Evolutionary conservation across 768 basidiomycete species (phyloP), one percentile per base, ranked within the genome.

Genomic region (Saitozyma podzolica): DNA sequence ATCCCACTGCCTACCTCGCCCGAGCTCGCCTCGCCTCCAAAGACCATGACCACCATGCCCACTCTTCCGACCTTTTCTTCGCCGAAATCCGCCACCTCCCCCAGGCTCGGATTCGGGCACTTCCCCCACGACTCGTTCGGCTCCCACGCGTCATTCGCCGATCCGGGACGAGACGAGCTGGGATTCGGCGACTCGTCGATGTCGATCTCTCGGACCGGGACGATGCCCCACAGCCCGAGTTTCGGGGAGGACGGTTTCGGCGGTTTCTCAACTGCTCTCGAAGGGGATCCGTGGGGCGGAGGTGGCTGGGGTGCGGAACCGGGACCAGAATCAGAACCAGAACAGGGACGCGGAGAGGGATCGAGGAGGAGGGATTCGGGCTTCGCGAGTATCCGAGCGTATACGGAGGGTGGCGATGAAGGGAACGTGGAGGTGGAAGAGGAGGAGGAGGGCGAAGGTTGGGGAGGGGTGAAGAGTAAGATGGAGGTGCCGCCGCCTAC

Each of bases 391-490:
- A 50, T 6, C 37, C 39, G 63, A 16, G 2, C 29, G 29, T 29
- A 29, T 5, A 29, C 29, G 29, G 29, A 29, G 29, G 29, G 29
- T 29, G 29, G 29, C 5, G 29, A 29, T 29, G 29, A 29, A 5
- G 29, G 29, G 29, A 29, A 29, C 5, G 29, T 29, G 2, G 64
- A 58, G 14, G 51, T 63, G 10, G 51, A 61, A 17, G 63, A 64
- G 13, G 67, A 60, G 14, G 64, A 56, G 3, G 66, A 52, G n/a
- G 73, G 56, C 1, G 69, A 65, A 11, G 69, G 67, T 4, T 70
- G 74, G 70, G 65, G 72, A 20, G 66, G 67, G 42, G 39, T 54
- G 16, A 49, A 50, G 1, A 11, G 29, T 29, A 43, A 53, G n/a
- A 47, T 20, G 20, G 29, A 14, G 9, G 50, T 29, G 42, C 45